Base-by-base conservation (phyloP, 495 filamentous ascomycete species). In the Penicillium argentinense region DNA sequence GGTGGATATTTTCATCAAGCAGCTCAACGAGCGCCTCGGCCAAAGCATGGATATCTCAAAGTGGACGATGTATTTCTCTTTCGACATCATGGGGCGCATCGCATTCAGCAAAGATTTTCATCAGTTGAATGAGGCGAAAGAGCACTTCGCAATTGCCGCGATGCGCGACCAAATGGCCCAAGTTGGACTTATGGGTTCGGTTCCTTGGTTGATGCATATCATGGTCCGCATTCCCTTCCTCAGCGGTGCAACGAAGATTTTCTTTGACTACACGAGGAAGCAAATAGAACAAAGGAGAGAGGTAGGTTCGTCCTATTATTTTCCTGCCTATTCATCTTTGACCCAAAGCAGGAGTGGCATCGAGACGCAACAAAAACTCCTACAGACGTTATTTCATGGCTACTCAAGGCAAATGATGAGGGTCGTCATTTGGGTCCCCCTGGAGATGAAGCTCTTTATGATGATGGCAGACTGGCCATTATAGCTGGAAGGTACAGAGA, bases 31-130 rank as follows among this genome's bases (percentile, higher is more conserved):
- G 3, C 51, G 49, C 7, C 17, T 41, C 11, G 25, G 33, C 5
- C 18, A 49, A 14, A 32, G 26, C 12, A 22, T 57, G 9, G 76
- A 87, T 59, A 76, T 86, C 66, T 70, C 81, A 0, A 69, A 81
- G 48, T 86, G 81, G 77, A 75, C 73, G 43, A 84, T 81, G 57
- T 87, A 79, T 65, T 71, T 85, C 7, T 77, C 79, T 36, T 88
- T 87, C 69, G 86, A 91, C 52, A 80, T 88, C 16, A 80, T 90
- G 63, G 85, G 85, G 3, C 81, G 87, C 26, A 54, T 90, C 7
- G 76, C 75, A 45, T 89, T 88, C 54, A 83, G 82, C 12, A 86
- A 87, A 60, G 73, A 81, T 14, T 88, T 87, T 64, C 73, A 80
- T 30, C 87, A 87, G 78, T 63, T 89, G 21, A 76, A 82, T 37